These are phyloP conservation scores for Ananas comosus DNA, from an alignment of 176 grass and related monocot genomes.

Conservation along the genomic window DNA sequence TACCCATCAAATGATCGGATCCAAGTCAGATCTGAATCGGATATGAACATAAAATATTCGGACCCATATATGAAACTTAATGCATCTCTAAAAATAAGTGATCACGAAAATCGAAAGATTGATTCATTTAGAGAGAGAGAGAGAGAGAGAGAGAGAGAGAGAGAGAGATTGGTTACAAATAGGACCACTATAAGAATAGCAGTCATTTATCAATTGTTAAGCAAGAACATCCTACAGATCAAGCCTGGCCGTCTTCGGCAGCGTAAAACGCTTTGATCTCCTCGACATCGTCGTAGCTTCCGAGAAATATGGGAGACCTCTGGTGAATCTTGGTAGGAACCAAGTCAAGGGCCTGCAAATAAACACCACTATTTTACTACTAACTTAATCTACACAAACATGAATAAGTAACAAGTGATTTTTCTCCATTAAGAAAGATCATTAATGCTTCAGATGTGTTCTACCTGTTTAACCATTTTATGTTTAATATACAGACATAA, in stretches of 20 bases:
- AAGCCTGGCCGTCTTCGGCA: slow-evolving; percentile 27
- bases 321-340: slow-evolving; percentile 79
- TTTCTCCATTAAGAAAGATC: no score
- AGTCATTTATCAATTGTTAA: not conserved
- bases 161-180: not conserved
- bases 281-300: slow-evolving; percentile 83
- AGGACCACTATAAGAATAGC: not conserved
- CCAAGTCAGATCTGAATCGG: no score
- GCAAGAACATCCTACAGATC: not conserved
- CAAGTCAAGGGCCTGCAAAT: slow-evolving; percentile 70
- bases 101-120: no score
- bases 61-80: no score
- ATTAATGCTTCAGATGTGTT: no score
- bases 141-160: not conserved
- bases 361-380: not conserved
- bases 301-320: slow-evolving; percentile 84
- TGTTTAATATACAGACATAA: no score
- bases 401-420: not conserved
- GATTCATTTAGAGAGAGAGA: no score
- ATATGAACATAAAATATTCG: no score
- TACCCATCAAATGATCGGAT: no score
- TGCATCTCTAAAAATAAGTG: no score
- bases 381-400: not conserved
- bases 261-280: slow-evolving; percentile 86
- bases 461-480: no score